Base-by-base conservation (phyloP, 2,329 filamentous ascomycete species). In the Madurella mycetomatis region DNA sequence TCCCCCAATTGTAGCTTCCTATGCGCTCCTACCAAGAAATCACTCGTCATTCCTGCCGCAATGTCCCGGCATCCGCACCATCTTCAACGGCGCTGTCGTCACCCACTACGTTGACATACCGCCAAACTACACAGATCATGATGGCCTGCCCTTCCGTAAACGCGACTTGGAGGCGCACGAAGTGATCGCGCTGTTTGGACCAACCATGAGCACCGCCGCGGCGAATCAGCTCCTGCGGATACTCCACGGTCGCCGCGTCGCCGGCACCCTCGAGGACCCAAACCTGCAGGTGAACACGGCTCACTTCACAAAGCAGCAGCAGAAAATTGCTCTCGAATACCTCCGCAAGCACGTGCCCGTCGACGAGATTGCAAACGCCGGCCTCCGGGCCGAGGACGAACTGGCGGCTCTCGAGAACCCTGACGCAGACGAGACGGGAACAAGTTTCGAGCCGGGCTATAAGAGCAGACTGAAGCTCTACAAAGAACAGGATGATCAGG, bases 211-310 rank as follows among this genome's bases (percentile, higher is more conserved):
- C 55, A 65, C 72, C 1, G 59, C 63, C 3, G 63, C 66, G 5
- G 83, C 77, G 17, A 85, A 85, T 64, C 70, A 69, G 43, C 67
- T 86, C 42, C 68, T 86, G 47, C 72, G 73, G 49, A 79, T 86
- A 47, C 68, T 86, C 12, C 84, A 87, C 64, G 84, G 83, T 9
- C 77, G 82, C 37, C 75, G 84, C 41, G 81, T 87, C 18, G 82
- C 83, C 8, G 84, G 84, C 34, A 85, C 83, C 2, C 71, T 86
- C 41, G 76, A 82, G 11, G 83, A 86, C 63, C 83, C 83, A 2
- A 71, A 69, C 4, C 73, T 80, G 46, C 69, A 69, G 37, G 59
- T 69, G 25, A 76, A 82, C 59, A 83, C 80, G 30, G 68, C 68
- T 2, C 62, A 66, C 9, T 84, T 72, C 59, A 69, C 69, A 9